Evolutionary conservation across 73 alveolate genomes (phyloP), one percentile per base, ranked within the genome.

Genomic region (Paraurostyla sp.): DNA sequence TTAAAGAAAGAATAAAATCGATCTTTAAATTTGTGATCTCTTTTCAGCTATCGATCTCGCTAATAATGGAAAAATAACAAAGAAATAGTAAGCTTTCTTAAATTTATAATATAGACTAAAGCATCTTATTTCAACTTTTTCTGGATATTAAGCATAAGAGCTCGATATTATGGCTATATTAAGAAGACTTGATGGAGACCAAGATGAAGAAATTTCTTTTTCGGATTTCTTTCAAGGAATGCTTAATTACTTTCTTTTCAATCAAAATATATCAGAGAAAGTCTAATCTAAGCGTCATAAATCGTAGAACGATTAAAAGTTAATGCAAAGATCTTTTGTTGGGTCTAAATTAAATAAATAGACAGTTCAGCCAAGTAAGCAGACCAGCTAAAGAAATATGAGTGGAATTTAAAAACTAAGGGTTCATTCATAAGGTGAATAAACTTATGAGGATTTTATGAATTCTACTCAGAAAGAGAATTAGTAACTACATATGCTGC

Each of bases 121-220:
- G 42, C 46, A 45, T 1, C 71, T 45, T n/a, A 50, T 45, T 11
- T 68, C 29, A 22, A 40, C 41, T 38, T 4, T 38, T 65, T 68
- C 71, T 6, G 56, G 56, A 3, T 73, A 27, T 33, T 2, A 23
- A 27, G 73, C 46, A 0, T 42, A 38, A n/a, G 93, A 59, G 2
- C 71, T 56, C 1, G 97, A 92, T n/a, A 65, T 92, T 15, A 80
- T 51, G 41, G 90, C 91, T 1, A 65, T 92, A 25, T 63, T 92
- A 25, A 86, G 97, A 46, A 56, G 97, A 20, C 51, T 85, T 13
- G 97, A 92, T 52, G 51, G 84, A 3, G 97, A 92, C 35, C 81
- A 88, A 0, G 97, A 92, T 75, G 91, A 76, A 30, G 56, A 46
- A 40, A 13, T 92, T 0, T 73, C 91, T 2, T 92, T 65, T 46